A percentile compares a stretch with the other conserved stretches of the same genome.
phyloP scores from a whole-genome alignment of 2,329 filamentous ascomycete genomes.

The Cordyceps fumosorosea region DNA sequence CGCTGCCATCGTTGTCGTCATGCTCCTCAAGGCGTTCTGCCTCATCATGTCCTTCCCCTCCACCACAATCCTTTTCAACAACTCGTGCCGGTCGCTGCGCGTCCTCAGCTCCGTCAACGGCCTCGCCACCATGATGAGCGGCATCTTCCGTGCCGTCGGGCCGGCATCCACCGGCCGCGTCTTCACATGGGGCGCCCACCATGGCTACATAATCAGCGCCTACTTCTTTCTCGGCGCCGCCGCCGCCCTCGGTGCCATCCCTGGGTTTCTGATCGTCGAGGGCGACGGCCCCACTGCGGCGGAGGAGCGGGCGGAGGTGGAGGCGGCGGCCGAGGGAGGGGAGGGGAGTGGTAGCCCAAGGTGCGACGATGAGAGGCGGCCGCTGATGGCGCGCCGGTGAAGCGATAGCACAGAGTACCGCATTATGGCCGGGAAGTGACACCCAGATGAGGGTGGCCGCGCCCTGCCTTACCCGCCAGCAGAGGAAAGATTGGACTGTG shows the following conservation, averaged over 20 bases:
- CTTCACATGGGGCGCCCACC: constrained; percentile 70
- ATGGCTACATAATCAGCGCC: constrained; percentile 69
- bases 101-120: constrained; percentile 88
- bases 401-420: background rate
- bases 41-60: constrained; percentile 86
- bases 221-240: constrained; percentile 73
- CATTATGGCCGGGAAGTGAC: background rate
- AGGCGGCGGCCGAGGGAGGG: constrained; percentile 25
- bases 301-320: constrained; percentile 13
- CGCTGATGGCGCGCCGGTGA: constrained; percentile 13
- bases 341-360: constrained; percentile 23
- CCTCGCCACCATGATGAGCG: constrained; percentile 75
- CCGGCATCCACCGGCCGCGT: constrained; percentile 66
- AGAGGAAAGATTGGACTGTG: background rate
- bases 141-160: constrained; percentile 71
- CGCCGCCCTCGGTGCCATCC: constrained; percentile 58
- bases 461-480: too few species aligned
- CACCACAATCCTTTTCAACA: constrained; percentile 83
- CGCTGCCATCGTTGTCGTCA: constrained; percentile 55
- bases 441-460: background rate
- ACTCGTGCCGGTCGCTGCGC: constrained; percentile 65
- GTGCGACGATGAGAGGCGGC: constrained; percentile 14
- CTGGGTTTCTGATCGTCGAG: constrained; percentile 68
- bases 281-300: constrained; percentile 55
- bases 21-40: constrained; percentile 67